Percentiles rank a stretch among this genome's conserved stretches.
Evolutionary conservation across 2,329 filamentous ascomycete genomes (phyloP).

Genomic region (Ramichloridium luteum): DNA sequence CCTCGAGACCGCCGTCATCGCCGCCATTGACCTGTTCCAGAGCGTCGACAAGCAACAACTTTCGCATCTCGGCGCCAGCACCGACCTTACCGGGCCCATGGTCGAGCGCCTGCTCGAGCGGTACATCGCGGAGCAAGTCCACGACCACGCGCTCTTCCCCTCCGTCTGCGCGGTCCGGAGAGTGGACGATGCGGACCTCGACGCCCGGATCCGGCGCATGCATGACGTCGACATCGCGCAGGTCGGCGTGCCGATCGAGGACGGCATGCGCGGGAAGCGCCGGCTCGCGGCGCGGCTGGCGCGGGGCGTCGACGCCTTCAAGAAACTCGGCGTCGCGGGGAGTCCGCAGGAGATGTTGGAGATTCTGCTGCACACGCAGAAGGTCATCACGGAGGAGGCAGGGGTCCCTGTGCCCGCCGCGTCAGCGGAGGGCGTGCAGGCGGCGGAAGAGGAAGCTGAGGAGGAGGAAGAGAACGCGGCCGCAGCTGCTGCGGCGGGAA

Average conservation of each 20-base stretch:
- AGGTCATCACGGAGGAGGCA: constrained; percentile 52
- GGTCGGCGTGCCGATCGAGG: constrained; percentile 76
- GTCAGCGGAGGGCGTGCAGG: constrained; percentile 18
- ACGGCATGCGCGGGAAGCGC: constrained; percentile 64
- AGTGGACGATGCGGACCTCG: constrained; percentile 74
- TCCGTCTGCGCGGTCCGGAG: constrained; percentile 65
- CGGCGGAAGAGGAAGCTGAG: constrained; percentile 20
- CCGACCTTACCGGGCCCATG: constrained; percentile 79
- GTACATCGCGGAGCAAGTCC: constrained; percentile 86
- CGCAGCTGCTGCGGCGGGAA: no score
- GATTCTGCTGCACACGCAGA: constrained; percentile 66
- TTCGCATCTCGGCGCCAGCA: constrained; percentile 80
- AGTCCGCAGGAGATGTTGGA: constrained; percentile 86
- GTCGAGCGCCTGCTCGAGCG: constrained; percentile 92
- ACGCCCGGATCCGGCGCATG: constrained; percentile 86
- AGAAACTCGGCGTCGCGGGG: constrained; percentile 63
- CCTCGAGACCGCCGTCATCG: constrained; percentile 81
- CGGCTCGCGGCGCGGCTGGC: constrained; percentile 66
- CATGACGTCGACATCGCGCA: constrained; percentile 88
- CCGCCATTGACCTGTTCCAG: constrained; percentile 91
- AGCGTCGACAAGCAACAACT: constrained; percentile 91
- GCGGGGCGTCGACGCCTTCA: constrained; percentile 76
- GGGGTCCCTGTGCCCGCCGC: no score
- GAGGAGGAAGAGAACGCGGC: no score
- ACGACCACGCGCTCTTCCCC: constrained; percentile 72